These are phyloP conservation scores for Plantago coronopus DNA, from an alignment of 305 asterid species.

Conservation along the genomic window DNA sequence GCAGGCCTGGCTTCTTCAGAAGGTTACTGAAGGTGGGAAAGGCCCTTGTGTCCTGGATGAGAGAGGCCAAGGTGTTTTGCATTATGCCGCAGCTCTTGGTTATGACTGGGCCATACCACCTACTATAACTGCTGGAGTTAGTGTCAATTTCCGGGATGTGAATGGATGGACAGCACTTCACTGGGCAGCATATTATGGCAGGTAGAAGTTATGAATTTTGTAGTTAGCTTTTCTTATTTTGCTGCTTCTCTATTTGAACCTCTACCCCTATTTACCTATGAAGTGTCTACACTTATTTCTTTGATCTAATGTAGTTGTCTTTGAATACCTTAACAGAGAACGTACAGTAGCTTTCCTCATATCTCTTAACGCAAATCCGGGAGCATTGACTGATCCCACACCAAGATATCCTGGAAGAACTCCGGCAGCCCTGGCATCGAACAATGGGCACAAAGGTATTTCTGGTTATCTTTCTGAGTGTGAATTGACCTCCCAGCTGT, in stretches of 20 bases:
- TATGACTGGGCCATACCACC: slow-evolving; percentile 89
- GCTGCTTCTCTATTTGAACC: slow-evolving; percentile 15
- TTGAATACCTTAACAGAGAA: slow-evolving; percentile 47
- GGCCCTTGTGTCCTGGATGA: slow-evolving; percentile 74
- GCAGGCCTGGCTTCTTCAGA: slow-evolving; percentile 70
- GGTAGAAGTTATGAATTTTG: slow-evolving; percentile 39
- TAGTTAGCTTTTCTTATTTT: slow-evolving; percentile 1
- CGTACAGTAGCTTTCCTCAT: slow-evolving; percentile 75
- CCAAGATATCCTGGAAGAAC: slow-evolving; percentile 67
- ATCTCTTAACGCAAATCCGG: slow-evolving; percentile 77
- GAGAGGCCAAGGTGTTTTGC: slow-evolving; percentile 86
- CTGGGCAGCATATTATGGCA: slow-evolving; percentile 97
- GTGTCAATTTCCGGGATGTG: slow-evolving; percentile 77
- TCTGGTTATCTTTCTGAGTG: slow-evolving; percentile 91
- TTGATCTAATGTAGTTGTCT: slow-evolving; percentile 14
- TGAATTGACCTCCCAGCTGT: slow-evolving; percentile 63
- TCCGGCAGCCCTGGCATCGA: slow-evolving; percentile 89
- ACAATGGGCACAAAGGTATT: slow-evolving; percentile 90
- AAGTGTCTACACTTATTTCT: slow-evolving; percentile 8
- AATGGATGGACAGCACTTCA: slow-evolving; percentile 99
- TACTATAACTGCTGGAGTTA: slow-evolving; percentile 72
- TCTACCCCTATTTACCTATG: slow-evolving; percentile 1
- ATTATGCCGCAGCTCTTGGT: slow-evolving; percentile 87
- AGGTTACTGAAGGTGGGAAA: slow-evolving; percentile 73
- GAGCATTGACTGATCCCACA: slow-evolving; percentile 78